phyloP scores from a whole-genome alignment of 441 rosid genomes.

The Populus trichocarpa region DNA sequence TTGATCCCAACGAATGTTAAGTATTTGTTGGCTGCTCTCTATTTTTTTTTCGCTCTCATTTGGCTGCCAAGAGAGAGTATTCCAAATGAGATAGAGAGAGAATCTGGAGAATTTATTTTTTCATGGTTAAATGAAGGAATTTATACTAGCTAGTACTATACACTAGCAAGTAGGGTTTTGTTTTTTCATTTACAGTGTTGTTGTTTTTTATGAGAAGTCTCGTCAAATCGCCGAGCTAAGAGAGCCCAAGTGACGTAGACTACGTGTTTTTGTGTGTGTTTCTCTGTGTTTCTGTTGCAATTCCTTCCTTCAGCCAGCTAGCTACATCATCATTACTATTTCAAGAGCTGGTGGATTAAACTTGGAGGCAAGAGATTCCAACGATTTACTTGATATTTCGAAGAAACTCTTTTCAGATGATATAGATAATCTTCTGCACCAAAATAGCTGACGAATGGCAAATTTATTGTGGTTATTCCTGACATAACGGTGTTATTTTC shows the following conservation, averaged over 20 bases:
- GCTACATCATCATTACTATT: background rate
- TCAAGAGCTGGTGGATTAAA: background rate
- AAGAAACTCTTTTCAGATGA: background rate
- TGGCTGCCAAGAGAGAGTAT: background rate
- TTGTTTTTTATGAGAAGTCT: conserved; percentile 12
- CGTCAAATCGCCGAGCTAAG: conserved; percentile 31
- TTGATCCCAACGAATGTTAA: conserved; percentile 6
- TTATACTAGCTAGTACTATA: background rate
- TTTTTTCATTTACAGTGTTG: background rate
- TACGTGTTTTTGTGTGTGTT: background rate
- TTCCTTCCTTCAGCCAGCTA: background rate
- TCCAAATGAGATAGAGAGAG: background rate
- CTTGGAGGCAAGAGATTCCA: background rate
- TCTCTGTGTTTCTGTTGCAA: background rate
- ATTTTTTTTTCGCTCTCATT: background rate
- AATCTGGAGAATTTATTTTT: background rate
- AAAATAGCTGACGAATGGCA: no score
- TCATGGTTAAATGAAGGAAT: background rate
- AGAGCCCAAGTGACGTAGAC: conserved; percentile 9
- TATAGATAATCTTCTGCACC: no score
- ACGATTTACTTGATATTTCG: no score
- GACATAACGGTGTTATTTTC: no score
- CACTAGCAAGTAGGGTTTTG: background rate
- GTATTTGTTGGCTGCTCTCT: background rate
- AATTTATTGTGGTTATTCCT: no score